These are phyloP conservation scores for Melastoma malabathricum DNA, from an alignment of 345 rosid species.

Conservation along the genomic window DNA sequence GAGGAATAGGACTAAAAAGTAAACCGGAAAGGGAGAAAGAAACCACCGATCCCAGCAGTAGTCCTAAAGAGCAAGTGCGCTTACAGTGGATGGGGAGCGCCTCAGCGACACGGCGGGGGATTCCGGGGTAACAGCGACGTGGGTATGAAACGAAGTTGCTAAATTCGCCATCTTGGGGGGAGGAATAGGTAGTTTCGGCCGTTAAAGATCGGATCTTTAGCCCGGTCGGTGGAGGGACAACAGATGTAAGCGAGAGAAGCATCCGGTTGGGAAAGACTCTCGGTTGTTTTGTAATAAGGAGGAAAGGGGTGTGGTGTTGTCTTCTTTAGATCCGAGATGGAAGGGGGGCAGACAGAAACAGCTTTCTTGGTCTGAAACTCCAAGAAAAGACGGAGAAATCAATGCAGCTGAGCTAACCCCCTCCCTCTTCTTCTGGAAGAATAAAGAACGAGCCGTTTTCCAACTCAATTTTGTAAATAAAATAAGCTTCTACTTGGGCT, in stretches of 20 bases:
- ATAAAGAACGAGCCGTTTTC: too few relatives aligned
- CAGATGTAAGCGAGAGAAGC: slow-evolving; percentile 9
- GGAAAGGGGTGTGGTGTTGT: too few relatives aligned
- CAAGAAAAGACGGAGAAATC: slow-evolving; percentile 61
- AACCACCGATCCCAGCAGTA: neutral
- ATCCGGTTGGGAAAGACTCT: too few relatives aligned
- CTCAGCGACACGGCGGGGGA: neutral
- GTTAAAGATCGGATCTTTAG: neutral
- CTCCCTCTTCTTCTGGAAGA: neutral
- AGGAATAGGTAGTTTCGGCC: neutral
- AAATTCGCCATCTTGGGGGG: slow-evolving; percentile 1
- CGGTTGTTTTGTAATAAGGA: too few relatives aligned
- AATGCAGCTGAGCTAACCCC: slow-evolving; percentile 8
- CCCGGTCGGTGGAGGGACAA: slow-evolving; percentile 7
- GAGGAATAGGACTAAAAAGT: neutral
- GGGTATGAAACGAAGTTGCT: neutral
- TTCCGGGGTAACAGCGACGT: neutral
- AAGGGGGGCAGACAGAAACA: neutral
- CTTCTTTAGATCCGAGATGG: too few relatives aligned
- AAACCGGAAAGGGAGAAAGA: neutral
- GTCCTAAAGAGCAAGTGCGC: neutral
- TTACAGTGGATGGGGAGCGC: neutral
- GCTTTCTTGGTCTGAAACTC: slow-evolving; percentile 11
- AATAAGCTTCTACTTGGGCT: too few relatives aligned
- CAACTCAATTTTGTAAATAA: too few relatives aligned